A percentile compares a stretch with the other conserved stretches of the same genome.
These are phyloP conservation scores for Cytospora mali DNA, from an alignment of 2,329 filamentous ascomycete species.

Conservation along the genomic window DNA sequence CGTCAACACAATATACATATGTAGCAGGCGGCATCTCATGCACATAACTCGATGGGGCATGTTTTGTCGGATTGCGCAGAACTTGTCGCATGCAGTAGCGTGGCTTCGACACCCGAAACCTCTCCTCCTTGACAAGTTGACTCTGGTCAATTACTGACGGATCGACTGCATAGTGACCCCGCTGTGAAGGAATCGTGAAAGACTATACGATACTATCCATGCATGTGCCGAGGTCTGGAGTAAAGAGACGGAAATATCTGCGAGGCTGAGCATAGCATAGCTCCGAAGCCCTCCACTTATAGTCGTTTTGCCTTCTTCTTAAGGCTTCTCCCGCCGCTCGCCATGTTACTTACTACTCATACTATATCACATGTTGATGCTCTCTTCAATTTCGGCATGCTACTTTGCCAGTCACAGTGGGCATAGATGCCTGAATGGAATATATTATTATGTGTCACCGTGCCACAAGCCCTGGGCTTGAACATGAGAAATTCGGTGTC, in stretches of 20 bases:
- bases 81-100: constrained; percentile 21
- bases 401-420: not conserved
- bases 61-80: not conserved
- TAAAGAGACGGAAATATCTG: not conserved
- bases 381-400: not conserved
- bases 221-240: not conserved
- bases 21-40: constrained; percentile 13
- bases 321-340: not conserved
- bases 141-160: not conserved
- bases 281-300: not conserved
- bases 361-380: not conserved
- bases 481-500: not conserved
- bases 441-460: not conserved
- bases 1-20: constrained; percentile 12
- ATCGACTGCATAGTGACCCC: not conserved
- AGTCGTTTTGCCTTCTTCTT: not conserved
- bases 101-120: not conserved
- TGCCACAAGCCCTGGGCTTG: not conserved
- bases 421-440: not conserved
- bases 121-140: not conserved
- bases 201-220: not conserved
- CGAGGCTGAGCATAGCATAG: not conserved
- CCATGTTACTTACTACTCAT: not conserved
- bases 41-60: not conserved
- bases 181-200: too few species aligned